Evolutionary conservation across 2,329 filamentous ascomycete species (phyloP).

Genomic region (Sporothrix schenckii): DNA sequence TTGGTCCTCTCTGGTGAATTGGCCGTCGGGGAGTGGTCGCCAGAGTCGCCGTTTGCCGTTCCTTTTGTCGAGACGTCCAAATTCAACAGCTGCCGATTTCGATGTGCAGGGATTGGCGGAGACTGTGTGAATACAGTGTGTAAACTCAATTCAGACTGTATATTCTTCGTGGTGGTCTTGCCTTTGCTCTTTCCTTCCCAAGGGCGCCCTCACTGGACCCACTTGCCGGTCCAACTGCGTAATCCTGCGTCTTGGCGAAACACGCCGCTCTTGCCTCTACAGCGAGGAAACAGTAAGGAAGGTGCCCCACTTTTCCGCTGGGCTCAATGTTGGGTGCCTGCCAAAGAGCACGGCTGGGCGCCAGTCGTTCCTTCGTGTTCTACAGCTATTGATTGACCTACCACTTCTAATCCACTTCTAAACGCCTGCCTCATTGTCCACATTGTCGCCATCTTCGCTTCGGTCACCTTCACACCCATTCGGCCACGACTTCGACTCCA

Average conservation of each 20-base stretch:
- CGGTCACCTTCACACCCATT: background rate
- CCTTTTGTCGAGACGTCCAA: background rate
- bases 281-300: background rate
- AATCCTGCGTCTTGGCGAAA: slow-evolving; percentile 10
- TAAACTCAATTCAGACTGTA: background rate
- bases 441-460: background rate
- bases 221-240: slow-evolving; percentile 14
- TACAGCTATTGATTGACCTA: slow-evolving; percentile 4
- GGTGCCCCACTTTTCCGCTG: slow-evolving; percentile 28
- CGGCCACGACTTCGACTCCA: background rate
- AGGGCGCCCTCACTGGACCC: slow-evolving; percentile 2
- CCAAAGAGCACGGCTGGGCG: background rate
- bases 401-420: background rate
- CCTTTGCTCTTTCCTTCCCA: slow-evolving; percentile 16
- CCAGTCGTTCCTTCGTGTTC: slow-evolving; percentile 18
- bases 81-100: background rate
- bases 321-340: background rate
- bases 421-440: background rate
- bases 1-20: background rate
- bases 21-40: background rate
- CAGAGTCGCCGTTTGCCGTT: background rate
- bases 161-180: slow-evolving; percentile 1
- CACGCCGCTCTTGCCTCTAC: background rate
- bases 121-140: slow-evolving; percentile 6
- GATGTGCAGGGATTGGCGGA: slow-evolving; percentile 10